phyloP scores from a whole-genome alignment of 345 rosid species.

The Luvunga scandens region DNA sequence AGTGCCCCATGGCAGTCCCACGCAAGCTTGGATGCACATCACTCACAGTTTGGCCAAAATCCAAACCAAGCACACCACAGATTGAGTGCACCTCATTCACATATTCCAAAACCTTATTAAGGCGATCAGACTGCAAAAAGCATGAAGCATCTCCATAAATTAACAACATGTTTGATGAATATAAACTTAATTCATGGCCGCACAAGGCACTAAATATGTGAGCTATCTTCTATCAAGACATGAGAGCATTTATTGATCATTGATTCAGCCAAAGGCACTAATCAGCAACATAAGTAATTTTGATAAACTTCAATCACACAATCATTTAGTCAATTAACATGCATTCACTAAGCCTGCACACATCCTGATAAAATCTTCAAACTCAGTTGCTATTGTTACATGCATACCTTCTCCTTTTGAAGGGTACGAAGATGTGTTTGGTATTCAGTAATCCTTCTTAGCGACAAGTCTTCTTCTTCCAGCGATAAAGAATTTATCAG shows the following conservation, averaged over 20 bases:
- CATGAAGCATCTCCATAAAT: background rate
- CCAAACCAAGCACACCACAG: conserved; percentile 82
- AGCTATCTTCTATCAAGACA: background rate
- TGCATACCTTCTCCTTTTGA: conserved; percentile 83
- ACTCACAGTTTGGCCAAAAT: conserved; percentile 74
- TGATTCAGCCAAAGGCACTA: background rate
- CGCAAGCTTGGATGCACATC: conserved; percentile 93
- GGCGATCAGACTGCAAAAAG: conserved; percentile 81
- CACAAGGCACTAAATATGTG: background rate
- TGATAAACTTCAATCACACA: background rate
- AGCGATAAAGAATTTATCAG: conserved; percentile 41
- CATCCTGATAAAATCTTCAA: conserved; percentile 2
- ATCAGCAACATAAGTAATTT: background rate
- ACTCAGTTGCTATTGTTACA: background rate
- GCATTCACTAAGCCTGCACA: background rate
- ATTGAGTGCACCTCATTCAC: conserved; percentile 84
- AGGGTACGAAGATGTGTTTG: conserved; percentile 74
- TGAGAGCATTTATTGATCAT: background rate
- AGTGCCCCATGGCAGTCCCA: conserved; percentile 59
- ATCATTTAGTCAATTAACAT: background rate
- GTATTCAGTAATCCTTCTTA: conserved; percentile 79
- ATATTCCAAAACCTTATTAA: conserved; percentile 67
- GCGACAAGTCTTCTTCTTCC: conserved; percentile 80
- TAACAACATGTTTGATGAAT: background rate
- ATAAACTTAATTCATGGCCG: background rate